Evolutionary conservation across 2,329 filamentous ascomycete species (phyloP).

Genomic region (Cercospora brassicicola): DNA sequence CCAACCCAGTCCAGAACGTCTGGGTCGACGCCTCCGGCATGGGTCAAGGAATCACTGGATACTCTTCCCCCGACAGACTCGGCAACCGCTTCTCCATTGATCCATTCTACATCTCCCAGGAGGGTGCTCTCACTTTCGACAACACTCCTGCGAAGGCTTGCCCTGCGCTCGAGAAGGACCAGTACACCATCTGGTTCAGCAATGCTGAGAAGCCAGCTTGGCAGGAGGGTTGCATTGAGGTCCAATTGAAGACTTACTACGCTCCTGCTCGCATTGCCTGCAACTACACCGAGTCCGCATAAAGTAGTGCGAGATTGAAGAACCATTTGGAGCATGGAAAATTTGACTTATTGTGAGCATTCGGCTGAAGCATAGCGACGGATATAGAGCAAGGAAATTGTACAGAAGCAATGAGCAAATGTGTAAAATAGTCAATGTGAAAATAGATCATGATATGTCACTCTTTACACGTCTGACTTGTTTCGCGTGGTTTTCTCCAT

Average conservation of each 20-base stretch:
- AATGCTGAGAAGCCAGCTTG: slow-evolving; percentile 12
- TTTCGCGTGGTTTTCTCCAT: too few relatives aligned
- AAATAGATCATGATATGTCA: background rate
- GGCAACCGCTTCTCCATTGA: slow-evolving; percentile 8
- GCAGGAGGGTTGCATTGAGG: slow-evolving; percentile 13
- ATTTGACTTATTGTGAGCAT: background rate
- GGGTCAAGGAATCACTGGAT: slow-evolving; percentile 15
- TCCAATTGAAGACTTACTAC: slow-evolving; percentile 13
- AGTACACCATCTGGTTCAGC: slow-evolving; percentile 19
- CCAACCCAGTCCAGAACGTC: slow-evolving; percentile 17
- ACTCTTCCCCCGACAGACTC: slow-evolving; percentile 15
- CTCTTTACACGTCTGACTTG: background rate
- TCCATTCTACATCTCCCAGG: slow-evolving; percentile 9
- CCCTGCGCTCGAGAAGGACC: background rate
- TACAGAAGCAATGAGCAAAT: background rate
- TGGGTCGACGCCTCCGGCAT: slow-evolving; percentile 22
- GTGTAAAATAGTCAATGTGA: background rate
- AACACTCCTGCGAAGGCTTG: slow-evolving; percentile 17
- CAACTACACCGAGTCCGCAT: slow-evolving; percentile 6
- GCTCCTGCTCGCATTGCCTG: slow-evolving; percentile 15
- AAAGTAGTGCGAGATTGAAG: background rate
- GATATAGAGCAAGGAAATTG: background rate
- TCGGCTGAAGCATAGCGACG: background rate
- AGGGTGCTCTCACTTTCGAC: slow-evolving; percentile 19
- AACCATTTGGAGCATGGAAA: background rate